These are phyloP conservation scores for Claviceps africana DNA, from an alignment of 2,329 filamentous ascomycete genomes.

Conservation along the genomic window DNA sequence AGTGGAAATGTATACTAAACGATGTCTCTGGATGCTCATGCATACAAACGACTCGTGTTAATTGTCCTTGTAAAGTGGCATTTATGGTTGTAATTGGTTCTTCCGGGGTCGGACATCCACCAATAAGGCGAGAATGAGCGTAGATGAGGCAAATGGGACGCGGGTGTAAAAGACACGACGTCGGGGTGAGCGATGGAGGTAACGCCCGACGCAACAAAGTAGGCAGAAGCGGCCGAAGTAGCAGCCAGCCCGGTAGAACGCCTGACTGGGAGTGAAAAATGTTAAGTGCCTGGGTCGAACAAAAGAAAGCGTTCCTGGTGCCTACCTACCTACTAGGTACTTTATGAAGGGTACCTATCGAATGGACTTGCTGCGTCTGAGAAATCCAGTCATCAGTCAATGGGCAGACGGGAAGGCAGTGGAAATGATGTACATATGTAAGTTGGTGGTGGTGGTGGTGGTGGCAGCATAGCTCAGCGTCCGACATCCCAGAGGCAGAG, in stretches of 20 bases:
- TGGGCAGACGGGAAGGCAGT: no score
- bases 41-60: conserved; percentile 11
- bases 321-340: neutral
- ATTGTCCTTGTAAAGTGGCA: conserved; percentile 16
- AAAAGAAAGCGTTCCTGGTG: neutral
- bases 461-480: neutral
- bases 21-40: conserved; percentile 17
- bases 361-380: neutral
- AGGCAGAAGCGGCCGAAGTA: neutral
- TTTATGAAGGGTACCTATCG: neutral
- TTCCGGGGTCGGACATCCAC: conserved; percentile 16
- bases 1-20: conserved; percentile 2
- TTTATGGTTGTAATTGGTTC: conserved; percentile 21
- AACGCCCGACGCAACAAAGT: neutral
- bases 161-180: conserved; percentile 18
- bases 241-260: neutral
- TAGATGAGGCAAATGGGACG: conserved; percentile 21
- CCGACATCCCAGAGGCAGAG: neutral
- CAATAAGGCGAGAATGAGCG: conserved; percentile 20
- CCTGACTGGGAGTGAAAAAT: conserved; percentile 11
- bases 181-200: conserved; percentile 8
- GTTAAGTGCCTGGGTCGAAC: conserved; percentile 10
- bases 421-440: neutral
- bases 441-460: neutral
- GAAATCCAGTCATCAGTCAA: neutral